Percentiles rank a stretch among this genome's conserved stretches.
Evolutionary conservation across 2,329 filamentous ascomycete species (phyloP).

Genomic region (Geosmithia flava): DNA sequence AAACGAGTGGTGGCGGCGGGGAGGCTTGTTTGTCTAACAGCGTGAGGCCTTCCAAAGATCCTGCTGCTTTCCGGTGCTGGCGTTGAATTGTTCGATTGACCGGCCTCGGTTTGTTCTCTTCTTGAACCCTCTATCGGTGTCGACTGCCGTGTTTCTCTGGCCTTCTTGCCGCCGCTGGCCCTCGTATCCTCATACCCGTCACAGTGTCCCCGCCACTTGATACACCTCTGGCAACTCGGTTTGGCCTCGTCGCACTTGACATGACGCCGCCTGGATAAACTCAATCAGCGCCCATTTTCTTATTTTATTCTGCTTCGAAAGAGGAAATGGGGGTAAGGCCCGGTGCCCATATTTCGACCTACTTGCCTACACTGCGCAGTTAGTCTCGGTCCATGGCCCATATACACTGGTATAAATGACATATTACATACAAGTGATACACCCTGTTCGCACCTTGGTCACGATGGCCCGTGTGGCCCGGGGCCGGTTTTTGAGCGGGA

Average conservation of each 20-base stretch:
- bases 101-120: background rate
- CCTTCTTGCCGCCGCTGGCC: background rate
- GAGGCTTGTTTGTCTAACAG: background rate
- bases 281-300: background rate
- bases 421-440: constrained; percentile 13
- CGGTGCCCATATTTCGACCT: constrained; percentile 3
- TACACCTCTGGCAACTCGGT: constrained; percentile 15
- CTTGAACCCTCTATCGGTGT: background rate
- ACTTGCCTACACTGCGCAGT: constrained; percentile 12
- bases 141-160: background rate
- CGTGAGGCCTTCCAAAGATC: background rate
- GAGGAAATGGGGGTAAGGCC: too few relatives aligned
- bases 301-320: background rate
- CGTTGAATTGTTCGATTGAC: background rate
- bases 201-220: constrained; percentile 17
- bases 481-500: constrained; percentile 15
- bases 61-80: background rate
- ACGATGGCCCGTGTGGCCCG: constrained; percentile 14
- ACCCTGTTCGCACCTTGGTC: constrained; percentile 15
- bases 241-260: constrained; percentile 20
- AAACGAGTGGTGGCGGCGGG: background rate
- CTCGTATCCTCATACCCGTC: constrained; percentile 12
- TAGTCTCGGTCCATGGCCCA: background rate
- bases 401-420: background rate
- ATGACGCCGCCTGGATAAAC: constrained; percentile 12